phyloP scores from a whole-genome alignment of 495 filamentous ascomycete species.

The Bacidia gigantensis region DNA sequence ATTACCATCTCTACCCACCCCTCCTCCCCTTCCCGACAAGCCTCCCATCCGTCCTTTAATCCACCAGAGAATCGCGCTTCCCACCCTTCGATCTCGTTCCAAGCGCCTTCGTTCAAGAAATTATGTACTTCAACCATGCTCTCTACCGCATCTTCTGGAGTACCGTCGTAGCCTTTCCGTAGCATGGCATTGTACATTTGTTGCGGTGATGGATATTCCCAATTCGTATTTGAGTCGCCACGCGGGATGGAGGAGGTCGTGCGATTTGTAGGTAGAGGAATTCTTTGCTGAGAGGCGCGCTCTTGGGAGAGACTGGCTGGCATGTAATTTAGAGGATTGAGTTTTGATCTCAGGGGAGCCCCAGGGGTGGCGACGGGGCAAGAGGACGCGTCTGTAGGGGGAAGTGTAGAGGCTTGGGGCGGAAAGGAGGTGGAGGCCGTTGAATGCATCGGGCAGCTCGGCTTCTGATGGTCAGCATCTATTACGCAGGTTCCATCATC shows the following conservation, averaged over 20 bases:
- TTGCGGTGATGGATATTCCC: slow-evolving; percentile 97
- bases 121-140: slow-evolving; percentile 96
- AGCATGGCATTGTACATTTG: slow-evolving; percentile 99
- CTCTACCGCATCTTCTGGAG: slow-evolving; percentile 84
- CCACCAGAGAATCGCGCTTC: slow-evolving; percentile 71
- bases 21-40: slow-evolving; percentile 62
- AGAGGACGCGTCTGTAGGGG: slow-evolving; percentile 32
- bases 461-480: slow-evolving; percentile 34
- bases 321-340: slow-evolving; percentile 97
- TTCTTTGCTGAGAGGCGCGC: slow-evolving; percentile 54
- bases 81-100: slow-evolving; percentile 87
- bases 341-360: slow-evolving; percentile 44
- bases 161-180: slow-evolving; percentile 90
- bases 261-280: slow-evolving; percentile 59
- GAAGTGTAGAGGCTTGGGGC: slow-evolving; percentile 21
- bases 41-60: slow-evolving; percentile 53
- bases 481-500: not conserved
- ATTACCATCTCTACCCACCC: slow-evolving; percentile 21
- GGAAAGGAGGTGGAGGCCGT: slow-evolving; percentile 29
- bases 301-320: slow-evolving; percentile 70
- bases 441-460: slow-evolving; percentile 85
- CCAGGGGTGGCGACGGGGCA: slow-evolving; percentile 40
- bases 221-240: slow-evolving; percentile 58
- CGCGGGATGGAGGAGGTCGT: slow-evolving; percentile 78
- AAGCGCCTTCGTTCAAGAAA: slow-evolving; percentile 94